These are phyloP conservation scores for Moniliella sp. DNA, from an alignment of 1,284 basidiomycete species.

Conservation along the genomic window DNA sequence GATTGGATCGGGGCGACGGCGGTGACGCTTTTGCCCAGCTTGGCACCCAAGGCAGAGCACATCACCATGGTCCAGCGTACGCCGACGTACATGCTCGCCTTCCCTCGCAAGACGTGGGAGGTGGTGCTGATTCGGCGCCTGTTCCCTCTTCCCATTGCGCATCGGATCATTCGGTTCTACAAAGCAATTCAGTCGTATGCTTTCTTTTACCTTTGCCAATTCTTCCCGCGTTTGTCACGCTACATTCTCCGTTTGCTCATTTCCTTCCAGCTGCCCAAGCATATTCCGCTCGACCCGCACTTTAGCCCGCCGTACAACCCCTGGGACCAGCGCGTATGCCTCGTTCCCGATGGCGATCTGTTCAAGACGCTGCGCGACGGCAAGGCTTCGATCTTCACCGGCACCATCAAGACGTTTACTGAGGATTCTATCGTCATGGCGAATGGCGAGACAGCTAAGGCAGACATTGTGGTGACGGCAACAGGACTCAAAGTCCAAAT, in stretches of 20 bases:
- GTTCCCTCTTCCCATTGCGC: conserved; percentile 10
- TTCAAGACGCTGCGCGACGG: conserved; percentile 21
- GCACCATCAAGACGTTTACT: conserved; percentile 23
- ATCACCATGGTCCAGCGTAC: conserved; percentile 32
- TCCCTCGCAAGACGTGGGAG: conserved; percentile 18
- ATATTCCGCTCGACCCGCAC: conserved; percentile 30
- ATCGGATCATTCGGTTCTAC: conserved; percentile 8
- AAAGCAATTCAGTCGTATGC: conserved; percentile 14
- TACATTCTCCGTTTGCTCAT: conserved; percentile 10
- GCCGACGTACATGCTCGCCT: conserved; percentile 23
- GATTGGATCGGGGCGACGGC: conserved; percentile 28
- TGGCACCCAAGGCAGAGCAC: conserved; percentile 13
- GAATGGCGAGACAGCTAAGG: conserved; percentile 18
- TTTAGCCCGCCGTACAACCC: conserved; percentile 31
- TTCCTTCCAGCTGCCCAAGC: conserved; percentile 13
- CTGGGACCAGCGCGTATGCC: conserved; percentile 33
- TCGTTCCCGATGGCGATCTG: conserved; percentile 31
- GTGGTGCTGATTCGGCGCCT: conserved; percentile 14
- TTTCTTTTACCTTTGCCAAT: conserved; percentile 23
- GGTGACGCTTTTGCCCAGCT: conserved; percentile 23
- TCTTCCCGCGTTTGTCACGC: conserved; percentile 17
- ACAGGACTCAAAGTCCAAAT: conserved; percentile 28
- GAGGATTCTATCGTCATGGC: conserved; percentile 18
- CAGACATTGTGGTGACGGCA: conserved; percentile 31
- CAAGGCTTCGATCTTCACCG: conserved; percentile 29